Percentiles rank a stretch among this genome's conserved stretches.
Evolutionary conservation across 495 filamentous ascomycete genomes (phyloP).

Genomic region (Friedmanniomyces endolithicus): DNA sequence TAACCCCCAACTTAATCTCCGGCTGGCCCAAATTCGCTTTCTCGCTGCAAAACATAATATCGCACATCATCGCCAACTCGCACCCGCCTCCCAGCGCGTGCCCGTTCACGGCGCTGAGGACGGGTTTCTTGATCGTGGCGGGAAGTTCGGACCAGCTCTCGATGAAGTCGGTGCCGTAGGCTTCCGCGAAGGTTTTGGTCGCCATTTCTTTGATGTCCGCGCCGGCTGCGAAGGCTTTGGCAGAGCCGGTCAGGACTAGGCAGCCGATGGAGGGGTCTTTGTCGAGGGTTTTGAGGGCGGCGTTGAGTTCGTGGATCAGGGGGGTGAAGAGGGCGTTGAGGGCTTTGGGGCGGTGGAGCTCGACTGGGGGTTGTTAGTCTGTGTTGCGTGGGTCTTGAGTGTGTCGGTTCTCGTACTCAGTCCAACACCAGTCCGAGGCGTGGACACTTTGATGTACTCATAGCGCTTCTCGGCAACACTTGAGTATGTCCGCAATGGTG

Average conservation of each 20-base stretch:
- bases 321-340: constrained; percentile 85
- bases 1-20: constrained; percentile 85
- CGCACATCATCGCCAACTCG: constrained; percentile 95
- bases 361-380: constrained; percentile 43
- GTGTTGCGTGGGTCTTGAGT: not conserved
- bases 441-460: constrained; percentile 67
- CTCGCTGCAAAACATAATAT: constrained; percentile 80
- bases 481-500: constrained; percentile 41
- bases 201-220: constrained; percentile 99
- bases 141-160: constrained; percentile 79
- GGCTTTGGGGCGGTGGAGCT: constrained; percentile 88
- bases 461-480: constrained; percentile 48
- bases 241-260: constrained; percentile 76
- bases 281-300: constrained; percentile 62
- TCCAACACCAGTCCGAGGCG: constrained; percentile 76
- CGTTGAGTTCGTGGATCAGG: constrained; percentile 79
- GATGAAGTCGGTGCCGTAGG: constrained; percentile 83
- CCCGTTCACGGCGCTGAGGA: constrained; percentile 87
- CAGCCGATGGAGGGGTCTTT: constrained; percentile 54
- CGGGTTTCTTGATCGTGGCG: constrained; percentile 70
- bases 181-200: constrained; percentile 68
- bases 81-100: constrained; percentile 92
- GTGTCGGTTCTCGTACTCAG: constrained; percentile 47
- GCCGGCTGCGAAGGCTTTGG: constrained; percentile 87
- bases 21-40: constrained; percentile 86